Conservation (phyloP, 2,329 filamentous ascomycete species). For the Talaromyces albobiverticillius region DNA sequence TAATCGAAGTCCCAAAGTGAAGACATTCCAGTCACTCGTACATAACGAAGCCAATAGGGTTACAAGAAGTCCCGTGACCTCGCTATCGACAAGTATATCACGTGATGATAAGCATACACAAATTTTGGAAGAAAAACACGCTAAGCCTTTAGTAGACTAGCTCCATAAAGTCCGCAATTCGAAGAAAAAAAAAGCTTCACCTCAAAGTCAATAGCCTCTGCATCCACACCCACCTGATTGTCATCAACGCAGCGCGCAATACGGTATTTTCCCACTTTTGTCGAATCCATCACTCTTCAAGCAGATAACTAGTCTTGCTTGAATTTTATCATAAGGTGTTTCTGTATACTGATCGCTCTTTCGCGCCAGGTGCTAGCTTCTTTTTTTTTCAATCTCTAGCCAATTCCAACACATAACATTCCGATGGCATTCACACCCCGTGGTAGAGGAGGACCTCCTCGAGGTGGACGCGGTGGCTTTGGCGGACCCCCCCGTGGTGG, state of each 20-base stretch:
- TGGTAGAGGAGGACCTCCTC: conserved; percentile 57
- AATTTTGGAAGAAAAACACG: conserved; percentile 9
- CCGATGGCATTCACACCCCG: conserved; percentile 15
- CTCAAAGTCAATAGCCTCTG: conserved; percentile 24
- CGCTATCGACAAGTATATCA: conserved; percentile 19
- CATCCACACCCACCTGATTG: conserved; percentile 10
- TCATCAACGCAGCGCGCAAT: conserved; percentile 9
- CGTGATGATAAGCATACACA: conserved; percentile 24
- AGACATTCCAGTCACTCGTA: too few relatives aligned
- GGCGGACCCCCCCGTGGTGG: conserved; percentile 64
- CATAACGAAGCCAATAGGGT: too few relatives aligned
- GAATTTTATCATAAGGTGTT: background rate
- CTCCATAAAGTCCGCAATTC: conserved; percentile 35
- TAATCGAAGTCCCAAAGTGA: too few relatives aligned
- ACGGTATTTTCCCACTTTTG: background rate
- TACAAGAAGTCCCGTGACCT: conserved; percentile 25
- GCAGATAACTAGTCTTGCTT: background rate
- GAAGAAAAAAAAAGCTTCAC: conserved; percentile 33
- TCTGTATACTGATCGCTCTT: background rate
- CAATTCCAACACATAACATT: conserved; percentile 1
- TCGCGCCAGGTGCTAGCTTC: background rate
- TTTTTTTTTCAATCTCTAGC: background rate
- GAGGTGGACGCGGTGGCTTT: conserved; percentile 49
- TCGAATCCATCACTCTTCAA: background rate
- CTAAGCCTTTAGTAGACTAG: conserved; percentile 30